Evolutionary conservation across 352 stramenopile genomes (phyloP).

Genomic region (Pythium dissotocum): DNA sequence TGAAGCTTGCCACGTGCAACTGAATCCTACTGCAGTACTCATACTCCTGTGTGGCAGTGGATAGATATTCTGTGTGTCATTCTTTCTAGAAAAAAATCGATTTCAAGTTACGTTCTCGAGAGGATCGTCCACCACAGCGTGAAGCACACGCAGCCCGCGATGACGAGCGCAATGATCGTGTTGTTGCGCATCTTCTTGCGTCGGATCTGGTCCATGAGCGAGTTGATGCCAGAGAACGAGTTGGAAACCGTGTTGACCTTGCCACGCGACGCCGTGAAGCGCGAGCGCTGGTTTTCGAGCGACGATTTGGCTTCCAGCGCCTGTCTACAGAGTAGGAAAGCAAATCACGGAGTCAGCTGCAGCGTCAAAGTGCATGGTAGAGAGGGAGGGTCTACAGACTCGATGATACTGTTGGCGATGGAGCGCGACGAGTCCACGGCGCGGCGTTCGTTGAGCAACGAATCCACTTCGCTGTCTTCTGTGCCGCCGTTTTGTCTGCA

Average conservation of each 20-base stretch:
- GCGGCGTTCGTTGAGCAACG: slow-evolving; percentile 77
- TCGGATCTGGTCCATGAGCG: slow-evolving; percentile 95
- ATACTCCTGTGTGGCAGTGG: neutral
- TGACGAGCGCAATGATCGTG: slow-evolving; percentile 94
- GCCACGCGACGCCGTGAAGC: slow-evolving; percentile 80
- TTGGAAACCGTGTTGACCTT: slow-evolving; percentile 86
- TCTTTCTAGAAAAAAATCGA: slow-evolving; percentile 11
- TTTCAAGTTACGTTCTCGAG: slow-evolving; percentile 51
- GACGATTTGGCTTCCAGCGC: slow-evolving; percentile 84
- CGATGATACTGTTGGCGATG: slow-evolving; percentile 84
- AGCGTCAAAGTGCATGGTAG: too few species aligned
- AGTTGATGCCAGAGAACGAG: slow-evolving; percentile 95
- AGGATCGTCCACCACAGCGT: slow-evolving; percentile 94
- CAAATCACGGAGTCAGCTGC: slow-evolving; percentile 26
- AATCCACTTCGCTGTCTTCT: slow-evolving; percentile 75
- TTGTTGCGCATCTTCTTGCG: slow-evolving; percentile 97
- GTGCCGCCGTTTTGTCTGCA: slow-evolving; percentile 49
- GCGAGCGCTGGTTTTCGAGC: slow-evolving; percentile 88
- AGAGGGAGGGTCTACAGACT: slow-evolving; percentile 36
- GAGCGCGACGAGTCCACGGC: slow-evolving; percentile 78
- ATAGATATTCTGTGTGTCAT: neutral
- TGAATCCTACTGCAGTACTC: too few species aligned
- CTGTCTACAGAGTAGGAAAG: slow-evolving; percentile 54
- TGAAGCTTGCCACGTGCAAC: too few species aligned
- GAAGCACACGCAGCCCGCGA: slow-evolving; percentile 95